Percentiles rank a stretch among this genome's conserved stretches.
These are phyloP conservation scores for Solioccasus polychromus DNA, from an alignment of 768 basidiomycete genomes.

Conservation along the genomic window DNA sequence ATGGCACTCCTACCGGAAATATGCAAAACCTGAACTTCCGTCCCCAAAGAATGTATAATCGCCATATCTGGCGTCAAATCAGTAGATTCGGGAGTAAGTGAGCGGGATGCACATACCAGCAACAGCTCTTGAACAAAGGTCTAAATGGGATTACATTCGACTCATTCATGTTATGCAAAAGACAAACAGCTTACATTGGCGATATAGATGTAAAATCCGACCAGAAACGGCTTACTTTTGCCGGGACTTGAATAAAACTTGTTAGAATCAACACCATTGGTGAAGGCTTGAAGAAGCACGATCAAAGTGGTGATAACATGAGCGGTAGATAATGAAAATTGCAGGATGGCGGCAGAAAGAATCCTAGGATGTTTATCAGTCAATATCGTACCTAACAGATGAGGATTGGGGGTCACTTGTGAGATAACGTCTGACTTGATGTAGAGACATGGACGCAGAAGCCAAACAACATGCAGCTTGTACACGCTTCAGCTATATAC, in stretches of 20 bases:
- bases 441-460: constrained; percentile 8
- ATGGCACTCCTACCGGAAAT: constrained; percentile 11
- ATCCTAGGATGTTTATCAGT: constrained; percentile 6
- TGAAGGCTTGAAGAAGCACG: constrained; percentile 16
- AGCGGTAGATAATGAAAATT: constrained; percentile 14
- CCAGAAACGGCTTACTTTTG: constrained; percentile 4
- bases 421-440: constrained; percentile 1
- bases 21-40: constrained; percentile 7
- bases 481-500: not conserved
- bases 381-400: too few relatives aligned
- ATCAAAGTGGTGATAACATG: constrained; percentile 13
- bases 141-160: constrained; percentile 2
- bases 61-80: constrained; percentile 18
- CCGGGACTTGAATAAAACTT: constrained; percentile 9
- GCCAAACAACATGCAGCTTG: constrained; percentile 15
- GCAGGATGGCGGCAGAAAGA: constrained; percentile 12
- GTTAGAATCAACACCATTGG: not conserved
- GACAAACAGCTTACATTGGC: constrained; percentile 13
- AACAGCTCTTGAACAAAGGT: constrained; percentile 18
- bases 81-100: not conserved
- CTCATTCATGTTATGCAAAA: not conserved
- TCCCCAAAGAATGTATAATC: constrained; percentile 18
- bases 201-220: constrained; percentile 19
- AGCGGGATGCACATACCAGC: constrained; percentile 6
- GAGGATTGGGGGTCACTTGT: constrained; percentile 1